Evolutionary conservation across 2,329 filamentous ascomycete genomes (phyloP), one percentile per base, ranked within the genome.

Genomic region (Alternaria burnsii): DNA sequence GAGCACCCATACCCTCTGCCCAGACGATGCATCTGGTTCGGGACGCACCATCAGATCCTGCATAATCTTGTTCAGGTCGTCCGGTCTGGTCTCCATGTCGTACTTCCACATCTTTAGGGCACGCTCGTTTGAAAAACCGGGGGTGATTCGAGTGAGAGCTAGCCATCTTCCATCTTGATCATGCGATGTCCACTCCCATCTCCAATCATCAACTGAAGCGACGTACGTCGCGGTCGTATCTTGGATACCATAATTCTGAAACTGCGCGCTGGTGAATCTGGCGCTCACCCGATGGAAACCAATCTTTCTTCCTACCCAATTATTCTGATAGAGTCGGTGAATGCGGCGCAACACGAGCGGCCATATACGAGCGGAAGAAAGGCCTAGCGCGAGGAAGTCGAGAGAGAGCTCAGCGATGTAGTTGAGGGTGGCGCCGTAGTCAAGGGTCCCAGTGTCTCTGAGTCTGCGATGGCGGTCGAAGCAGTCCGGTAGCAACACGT

Each of bases 321-420:
- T 47, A 3, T 34, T 43, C 18, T 42, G 46, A 30, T 66, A 62
- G 18, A 42, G 20, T 2, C 12, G 4, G 18, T 64, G 53, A n/a
- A 66, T 41, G 18, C 51, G 52, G 8, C 53, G 18, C 4, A 66
- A 42, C 3, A 62, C 48, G 16, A 58, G 28, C 3, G 55, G 38
- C 62, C 65, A 65, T 1, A 67, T 34, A 9, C 52, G 30, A 22
- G 32, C 14, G 1, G 62, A 67, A 4, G 54, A 61, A 18, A 65
- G 55, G 1, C 42, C 60, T 30, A 63, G 18, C 14, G 60, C 58
- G 6, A 58, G 12, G 4, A 66, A 41, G 32, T 63, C 5, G 32
- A 36, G 32, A 36, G 32, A 36, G 12, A 36, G 32, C 32, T 36
- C 32, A 16, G 12, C 32, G 4, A 36, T 14, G 32, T 14, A 6